A percentile compares a stretch with the other conserved stretches of the same genome.
Evolutionary conservation across 2,329 filamentous ascomycete species (phyloP).

Genomic region (Alternaria burnsii): DNA sequence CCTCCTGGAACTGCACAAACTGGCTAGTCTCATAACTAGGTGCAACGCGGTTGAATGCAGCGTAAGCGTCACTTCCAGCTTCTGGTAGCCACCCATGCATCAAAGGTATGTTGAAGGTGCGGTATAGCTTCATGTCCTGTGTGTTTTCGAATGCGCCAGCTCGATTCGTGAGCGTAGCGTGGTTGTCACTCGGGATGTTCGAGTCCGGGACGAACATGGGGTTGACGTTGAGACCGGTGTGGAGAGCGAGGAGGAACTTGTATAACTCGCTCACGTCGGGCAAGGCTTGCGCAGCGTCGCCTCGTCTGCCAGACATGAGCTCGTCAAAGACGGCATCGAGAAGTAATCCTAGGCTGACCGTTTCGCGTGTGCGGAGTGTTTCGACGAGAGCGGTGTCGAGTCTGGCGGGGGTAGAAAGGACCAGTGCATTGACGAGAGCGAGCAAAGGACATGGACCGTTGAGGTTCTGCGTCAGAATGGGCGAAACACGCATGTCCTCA

Average conservation of each 20-base stretch:
- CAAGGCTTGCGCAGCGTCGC: constrained; percentile 69
- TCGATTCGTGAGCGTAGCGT: constrained; percentile 45
- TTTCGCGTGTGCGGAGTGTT: constrained; percentile 79
- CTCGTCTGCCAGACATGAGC: constrained; percentile 79
- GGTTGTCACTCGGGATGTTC: constrained; percentile 45
- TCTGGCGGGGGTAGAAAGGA: constrained; percentile 78
- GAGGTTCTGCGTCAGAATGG: constrained; percentile 88
- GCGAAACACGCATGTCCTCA: constrained; percentile 74
- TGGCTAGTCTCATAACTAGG: constrained; percentile 92
- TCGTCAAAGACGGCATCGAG: constrained; percentile 93
- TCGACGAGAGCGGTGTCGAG: constrained; percentile 76
- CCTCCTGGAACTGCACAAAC: constrained; percentile 85
- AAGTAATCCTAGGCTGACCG: constrained; percentile 84
- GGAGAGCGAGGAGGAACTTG: constrained; percentile 83
- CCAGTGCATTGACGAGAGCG: constrained; percentile 90
- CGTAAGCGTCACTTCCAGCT: constrained; percentile 69
- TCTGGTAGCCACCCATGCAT: constrained; percentile 94
- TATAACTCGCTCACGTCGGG: constrained; percentile 91
- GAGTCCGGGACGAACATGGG: constrained; percentile 77
- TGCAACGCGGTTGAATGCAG: constrained; percentile 76
- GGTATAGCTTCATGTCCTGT: constrained; percentile 87
- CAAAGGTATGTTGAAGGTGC: constrained; percentile 85
- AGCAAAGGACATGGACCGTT: constrained; percentile 95
- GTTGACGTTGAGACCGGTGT: constrained; percentile 98
- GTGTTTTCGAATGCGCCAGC: constrained; percentile 88